Evolutionary conservation across 257 asterid species (phyloP).

Genomic region (Pogostemon cablin): DNA sequence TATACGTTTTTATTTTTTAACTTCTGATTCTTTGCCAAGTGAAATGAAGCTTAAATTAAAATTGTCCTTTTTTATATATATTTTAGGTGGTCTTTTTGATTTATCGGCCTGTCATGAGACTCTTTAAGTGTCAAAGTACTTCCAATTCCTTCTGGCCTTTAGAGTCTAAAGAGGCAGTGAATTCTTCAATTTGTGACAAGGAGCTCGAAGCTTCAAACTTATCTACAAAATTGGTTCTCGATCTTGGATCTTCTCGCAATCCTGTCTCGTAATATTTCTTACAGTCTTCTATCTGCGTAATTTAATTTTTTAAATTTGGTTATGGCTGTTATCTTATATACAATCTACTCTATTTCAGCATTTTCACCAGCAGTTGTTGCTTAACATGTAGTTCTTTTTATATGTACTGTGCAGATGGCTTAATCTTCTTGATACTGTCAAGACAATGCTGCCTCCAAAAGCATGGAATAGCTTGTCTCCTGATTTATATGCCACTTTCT

Average conservation of each 20-base stretch:
- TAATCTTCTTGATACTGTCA: conserved; percentile 82
- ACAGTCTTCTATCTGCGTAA: conserved; percentile 27
- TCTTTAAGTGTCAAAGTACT: conserved; percentile 67
- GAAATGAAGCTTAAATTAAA: conserved; percentile 1
- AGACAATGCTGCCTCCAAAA: conserved; percentile 89
- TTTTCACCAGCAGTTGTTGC: conserved; percentile 25
- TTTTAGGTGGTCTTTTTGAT: conserved; percentile 89
- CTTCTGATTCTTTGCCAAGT: conserved; percentile 2
- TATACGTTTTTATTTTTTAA: neutral
- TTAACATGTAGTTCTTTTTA: conserved; percentile 26
- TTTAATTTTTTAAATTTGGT: conserved; percentile 23
- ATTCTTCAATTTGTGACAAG: conserved; percentile 48
- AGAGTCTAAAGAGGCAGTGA: conserved; percentile 57
- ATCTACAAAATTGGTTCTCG: conserved; percentile 59
- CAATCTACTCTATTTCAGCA: neutral
- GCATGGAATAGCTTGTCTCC: conserved; percentile 99
- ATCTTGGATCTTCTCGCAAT: conserved; percentile 74
- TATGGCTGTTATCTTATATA: conserved; percentile 21
- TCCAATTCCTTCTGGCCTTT: conserved; percentile 83
- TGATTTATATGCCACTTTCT: conserved; percentile 93
- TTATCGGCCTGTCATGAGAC: conserved; percentile 98
- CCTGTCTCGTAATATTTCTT: conserved; percentile 58
- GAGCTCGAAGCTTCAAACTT: conserved; percentile 58
- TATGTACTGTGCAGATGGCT: conserved; percentile 70
- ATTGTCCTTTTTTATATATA: conserved; percentile 29